Percentiles rank a stretch among this genome's conserved stretches.
These are phyloP conservation scores for Eucalyptus fibrosa DNA, from an alignment of 345 rosid species.

Conservation along the genomic window DNA sequence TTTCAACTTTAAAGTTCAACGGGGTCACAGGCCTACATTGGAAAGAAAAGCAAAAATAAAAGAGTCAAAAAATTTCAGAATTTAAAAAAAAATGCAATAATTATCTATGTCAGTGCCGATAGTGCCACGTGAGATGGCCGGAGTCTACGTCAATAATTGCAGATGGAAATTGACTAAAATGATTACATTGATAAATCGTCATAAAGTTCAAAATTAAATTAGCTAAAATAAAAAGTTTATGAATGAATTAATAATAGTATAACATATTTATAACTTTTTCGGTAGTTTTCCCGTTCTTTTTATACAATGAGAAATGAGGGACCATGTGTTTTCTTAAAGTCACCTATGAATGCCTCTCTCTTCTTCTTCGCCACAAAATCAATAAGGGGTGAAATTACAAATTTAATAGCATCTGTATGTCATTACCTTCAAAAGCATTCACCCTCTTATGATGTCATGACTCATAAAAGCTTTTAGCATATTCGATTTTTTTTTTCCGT, in stretches of 20 bases:
- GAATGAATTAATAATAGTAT: rapidly evolving
- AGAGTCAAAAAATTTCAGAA: not conserved
- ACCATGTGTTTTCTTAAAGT: not conserved
- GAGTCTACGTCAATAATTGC: rapidly evolving
- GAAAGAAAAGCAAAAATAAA: not conserved
- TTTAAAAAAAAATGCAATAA: not conserved
- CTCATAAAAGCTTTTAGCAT: not conserved
- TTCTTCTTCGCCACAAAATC: not conserved
- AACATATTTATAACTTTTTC: not conserved
- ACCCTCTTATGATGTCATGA: not conserved
- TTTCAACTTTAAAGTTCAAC: not conserved
- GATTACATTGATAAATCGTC: rapidly evolving
- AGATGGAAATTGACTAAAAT: rapidly evolving
- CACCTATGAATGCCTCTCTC: not conserved
- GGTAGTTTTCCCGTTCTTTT: not conserved
- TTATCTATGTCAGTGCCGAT: rapidly evolving
- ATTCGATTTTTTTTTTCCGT: not conserved
- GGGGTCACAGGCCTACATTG: rapidly evolving
- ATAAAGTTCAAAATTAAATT: not conserved
- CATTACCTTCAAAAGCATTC: not conserved
- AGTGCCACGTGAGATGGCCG: not conserved
- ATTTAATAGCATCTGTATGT: not conserved
- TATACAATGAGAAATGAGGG: not conserved
- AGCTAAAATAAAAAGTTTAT: no score
- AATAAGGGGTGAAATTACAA: not conserved